Percentiles rank a stretch among this genome's conserved stretches.
Evolutionary conservation across 1,284 basidiomycete genomes (phyloP).

Genomic region (Rhodotorula glutinis): DNA sequence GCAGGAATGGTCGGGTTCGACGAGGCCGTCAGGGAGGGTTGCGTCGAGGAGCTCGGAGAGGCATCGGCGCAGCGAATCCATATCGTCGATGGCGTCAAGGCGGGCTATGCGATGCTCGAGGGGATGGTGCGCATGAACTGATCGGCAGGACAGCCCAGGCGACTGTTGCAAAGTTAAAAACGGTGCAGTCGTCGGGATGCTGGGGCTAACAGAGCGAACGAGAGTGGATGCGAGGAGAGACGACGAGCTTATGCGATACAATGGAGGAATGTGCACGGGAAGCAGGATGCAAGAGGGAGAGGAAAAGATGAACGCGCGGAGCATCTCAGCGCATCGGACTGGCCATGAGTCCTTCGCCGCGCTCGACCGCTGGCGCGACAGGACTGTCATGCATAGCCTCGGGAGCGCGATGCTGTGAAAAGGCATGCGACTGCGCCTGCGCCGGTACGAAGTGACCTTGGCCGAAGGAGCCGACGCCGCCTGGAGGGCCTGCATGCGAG

Average conservation of each 20-base stretch:
- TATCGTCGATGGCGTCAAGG: constrained; percentile 54
- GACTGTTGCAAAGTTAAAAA: too few relatives aligned
- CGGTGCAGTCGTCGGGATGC: not conserved
- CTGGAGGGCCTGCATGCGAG: too few relatives aligned
- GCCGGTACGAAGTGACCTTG: not conserved
- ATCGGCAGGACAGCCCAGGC: too few relatives aligned
- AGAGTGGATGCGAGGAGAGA: not conserved
- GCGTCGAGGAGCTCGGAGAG: constrained; percentile 41
- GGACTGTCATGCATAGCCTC: constrained; percentile 1
- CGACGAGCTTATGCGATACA: constrained; percentile 1
- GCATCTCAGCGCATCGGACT: constrained; percentile 16
- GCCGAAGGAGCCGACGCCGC: too few relatives aligned
- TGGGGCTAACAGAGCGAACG: not conserved
- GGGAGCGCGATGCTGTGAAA: not conserved
- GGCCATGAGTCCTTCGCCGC: constrained; percentile 24
- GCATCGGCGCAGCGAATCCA: constrained; percentile 44
- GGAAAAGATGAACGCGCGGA: not conserved
- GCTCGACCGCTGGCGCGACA: not conserved
- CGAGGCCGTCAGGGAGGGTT: constrained; percentile 45
- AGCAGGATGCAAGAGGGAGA: not conserved
- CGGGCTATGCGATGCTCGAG: constrained; percentile 38
- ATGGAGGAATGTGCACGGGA: not conserved
- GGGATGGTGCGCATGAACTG: constrained; percentile 10
- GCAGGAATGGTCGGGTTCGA: constrained; percentile 57
- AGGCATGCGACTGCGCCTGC: constrained; percentile 5